These are phyloP conservation scores for Coemansia sp. DNA, from an alignment of 192 early-diverging fungal genomes.

Conservation along the genomic window DNA sequence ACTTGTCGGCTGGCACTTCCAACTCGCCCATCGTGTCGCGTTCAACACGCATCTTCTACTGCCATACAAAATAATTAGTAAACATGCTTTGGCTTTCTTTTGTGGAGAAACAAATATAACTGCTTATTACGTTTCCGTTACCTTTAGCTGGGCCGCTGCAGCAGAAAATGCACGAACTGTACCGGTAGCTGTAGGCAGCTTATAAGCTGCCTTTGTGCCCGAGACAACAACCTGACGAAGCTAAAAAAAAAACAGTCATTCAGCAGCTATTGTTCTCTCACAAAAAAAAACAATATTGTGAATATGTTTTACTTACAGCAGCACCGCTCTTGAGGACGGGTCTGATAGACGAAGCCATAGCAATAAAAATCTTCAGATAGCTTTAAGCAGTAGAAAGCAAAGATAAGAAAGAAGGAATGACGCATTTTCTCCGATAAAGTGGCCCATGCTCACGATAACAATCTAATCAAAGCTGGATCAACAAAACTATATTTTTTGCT, in stretches of 20 bases:
- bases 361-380: neutral
- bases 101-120: slow-evolving; percentile 11
- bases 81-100: neutral
- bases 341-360: slow-evolving; percentile 37
- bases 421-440: neutral
- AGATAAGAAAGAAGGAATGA: slow-evolving; percentile 5
- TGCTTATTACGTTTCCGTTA: slow-evolving; percentile 27
- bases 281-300: neutral
- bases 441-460: neutral
- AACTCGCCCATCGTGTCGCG: slow-evolving; percentile 93
- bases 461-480: neutral
- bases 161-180: slow-evolving; percentile 47
- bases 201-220: slow-evolving; percentile 24
- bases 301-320: slow-evolving; percentile 38
- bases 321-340: slow-evolving; percentile 48
- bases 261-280: neutral
- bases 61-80: slow-evolving; percentile 2
- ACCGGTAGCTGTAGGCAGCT: slow-evolving; percentile 14
- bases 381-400: slow-evolving; percentile 12
- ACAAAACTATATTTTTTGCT: neutral
- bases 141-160: slow-evolving; percentile 38
- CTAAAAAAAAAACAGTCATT: slow-evolving; percentile 22
- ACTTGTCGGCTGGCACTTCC: slow-evolving; percentile 90
- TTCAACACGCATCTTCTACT: slow-evolving; percentile 62
- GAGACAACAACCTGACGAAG: slow-evolving; percentile 42